Evolutionary conservation across 331 rosid species (phyloP), one percentile per base, ranked within the genome.

Genomic region (Arachis monticola): DNA sequence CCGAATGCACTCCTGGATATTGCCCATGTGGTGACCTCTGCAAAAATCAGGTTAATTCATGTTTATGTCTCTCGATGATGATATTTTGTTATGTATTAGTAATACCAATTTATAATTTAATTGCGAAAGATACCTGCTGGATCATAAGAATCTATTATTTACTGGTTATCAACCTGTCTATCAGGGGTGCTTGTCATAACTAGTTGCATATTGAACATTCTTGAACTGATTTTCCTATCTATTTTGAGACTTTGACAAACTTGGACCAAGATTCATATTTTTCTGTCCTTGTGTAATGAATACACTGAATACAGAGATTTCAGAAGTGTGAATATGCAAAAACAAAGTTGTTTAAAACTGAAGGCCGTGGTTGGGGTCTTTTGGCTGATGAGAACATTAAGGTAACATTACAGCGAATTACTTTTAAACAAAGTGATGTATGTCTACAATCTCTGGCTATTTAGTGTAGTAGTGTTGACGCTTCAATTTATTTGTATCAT

Each of bases 311-410:
- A 78, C 92, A 93, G 98, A 91, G 85, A 80, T 93, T 91, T 84
- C 97, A 91, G 81, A 93, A 87, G 83, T 79, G 87, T 77, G 94
- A 91, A 83, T 88, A 90, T 84, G 97, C 96, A 44, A 88, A 86
- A 90, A 87, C 93, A 70, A 89, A 84, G 90, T 77, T 93, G 87
- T 89, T 88, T 80, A 85, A 87, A 85, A 93, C 98, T 64, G 95
- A 89, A 69, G 93, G 93, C 71, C 84, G 97, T 63, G 98, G 97
- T 56, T 91, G 97, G 96, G 98, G 98, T 72, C 96, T 93, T 87
- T 47, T 91, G 82, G 92, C 96, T 69, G 93, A 85, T 73, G 90
- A 93, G 85, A 81, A 89, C 74, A 87, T 93, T 58, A 90, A 88
- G 98, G 98, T 93, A 85, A 75, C 70, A 47, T 10, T 75, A 50